Evolutionary conservation across 2,329 filamentous ascomycete genomes (phyloP).

Genomic region (Aureobasidium sp.): DNA sequence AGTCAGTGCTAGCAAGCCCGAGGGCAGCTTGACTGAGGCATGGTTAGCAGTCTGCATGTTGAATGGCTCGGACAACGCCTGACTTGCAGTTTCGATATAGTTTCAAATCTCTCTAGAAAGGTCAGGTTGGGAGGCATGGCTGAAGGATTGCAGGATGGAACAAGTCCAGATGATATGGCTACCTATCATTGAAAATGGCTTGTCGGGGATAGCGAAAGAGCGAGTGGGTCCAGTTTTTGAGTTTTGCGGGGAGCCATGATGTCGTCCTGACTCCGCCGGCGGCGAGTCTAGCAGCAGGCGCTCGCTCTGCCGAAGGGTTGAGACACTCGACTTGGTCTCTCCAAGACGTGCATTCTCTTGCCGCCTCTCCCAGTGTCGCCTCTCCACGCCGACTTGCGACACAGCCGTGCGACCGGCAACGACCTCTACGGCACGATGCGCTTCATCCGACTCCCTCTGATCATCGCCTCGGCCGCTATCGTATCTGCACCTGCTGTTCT

Average conservation of each 20-base stretch:
- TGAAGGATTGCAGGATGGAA: background rate
- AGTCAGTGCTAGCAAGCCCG: background rate
- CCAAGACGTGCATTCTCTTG: background rate
- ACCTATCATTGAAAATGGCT: conserved; percentile 3
- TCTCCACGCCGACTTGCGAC: background rate
- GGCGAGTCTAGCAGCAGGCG: background rate
- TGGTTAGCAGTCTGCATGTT: background rate
- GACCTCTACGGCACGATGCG: background rate
- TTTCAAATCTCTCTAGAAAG: conserved; percentile 16
- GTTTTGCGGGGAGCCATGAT: conserved; percentile 10
- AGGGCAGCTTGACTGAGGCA: conserved; percentile 12
- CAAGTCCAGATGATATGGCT: too few relatives aligned
- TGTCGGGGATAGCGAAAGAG: background rate
- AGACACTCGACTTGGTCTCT: background rate
- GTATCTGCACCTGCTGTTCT: background rate
- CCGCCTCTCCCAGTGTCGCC: background rate
- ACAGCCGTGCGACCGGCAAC: background rate
- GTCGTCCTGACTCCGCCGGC: background rate
- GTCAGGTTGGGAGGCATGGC: conserved; percentile 5
- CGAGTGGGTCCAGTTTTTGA: background rate
- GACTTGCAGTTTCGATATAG: conserved; percentile 13
- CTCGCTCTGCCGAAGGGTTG: background rate
- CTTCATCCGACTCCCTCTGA: background rate
- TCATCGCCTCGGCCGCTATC: background rate
- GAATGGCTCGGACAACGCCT: background rate